Evolutionary conservation across 305 asterid genomes (phyloP), one percentile per base, ranked within the genome.

Genomic region (Galium porrigens): DNA sequence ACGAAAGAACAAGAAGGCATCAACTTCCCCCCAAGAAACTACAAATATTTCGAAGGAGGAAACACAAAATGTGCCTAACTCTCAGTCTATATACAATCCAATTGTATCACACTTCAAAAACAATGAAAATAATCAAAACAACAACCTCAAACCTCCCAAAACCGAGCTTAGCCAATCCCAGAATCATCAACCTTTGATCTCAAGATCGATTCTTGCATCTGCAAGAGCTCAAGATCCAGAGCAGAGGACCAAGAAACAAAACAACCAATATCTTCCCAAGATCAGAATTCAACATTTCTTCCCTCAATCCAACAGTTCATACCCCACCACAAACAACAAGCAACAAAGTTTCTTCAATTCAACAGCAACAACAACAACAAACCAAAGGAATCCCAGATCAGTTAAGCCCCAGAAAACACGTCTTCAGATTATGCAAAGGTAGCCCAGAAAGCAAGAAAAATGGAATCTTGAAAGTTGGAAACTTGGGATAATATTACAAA

Each of bases 81-180:
- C 73, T n/a, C 75, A 37, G 68, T 68, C 60, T 79, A 81, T 77
- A 55, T 74, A 73, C 80, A 71, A 46, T 71, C 74, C 70, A 61
- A 70, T 44, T 67, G 60, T 56, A 65, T 53, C 60, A 25, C 62
- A 48, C 63, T 69, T 51, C 41, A 48, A 64, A 75, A 79, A 64
- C 71, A 72, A 46, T 61, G 64, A 22, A 44, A 68, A 58, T n/a
- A 62, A 63, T 30, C 8, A 41, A 25, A 54, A 51, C 9, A 70
- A 59, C 27, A 65, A 65, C 54, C 72, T 68, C 64, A 77, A 68
- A 67, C 74, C 63, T 48, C 76, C 61, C 36, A 63, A 72, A 67
- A 68, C 58, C 66, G 63, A 74, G 67, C 69, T 89, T 81, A 85
- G 73, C 94, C 88, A 61, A 85, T 80, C 76, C 94, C 86, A 69